Evolutionary conservation across 2,329 filamentous ascomycete genomes (phyloP).

Genomic region (Apiospora sp.): DNA sequence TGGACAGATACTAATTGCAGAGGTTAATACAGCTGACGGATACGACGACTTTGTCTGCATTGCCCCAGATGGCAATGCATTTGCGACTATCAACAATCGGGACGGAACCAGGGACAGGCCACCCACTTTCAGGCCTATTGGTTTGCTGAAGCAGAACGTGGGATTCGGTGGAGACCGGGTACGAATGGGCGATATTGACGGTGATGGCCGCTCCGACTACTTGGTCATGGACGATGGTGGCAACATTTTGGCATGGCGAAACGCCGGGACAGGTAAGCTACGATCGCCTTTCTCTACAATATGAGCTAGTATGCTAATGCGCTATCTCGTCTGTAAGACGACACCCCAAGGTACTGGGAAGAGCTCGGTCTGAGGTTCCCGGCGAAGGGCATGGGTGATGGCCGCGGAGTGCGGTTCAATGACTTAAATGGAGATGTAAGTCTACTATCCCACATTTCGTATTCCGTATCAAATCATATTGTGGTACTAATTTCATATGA

Average conservation of each 20-base stretch:
- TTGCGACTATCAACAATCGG: conserved; percentile 35
- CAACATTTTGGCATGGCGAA: conserved; percentile 43
- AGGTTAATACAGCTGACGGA: conserved; percentile 30
- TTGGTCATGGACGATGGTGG: conserved; percentile 38
- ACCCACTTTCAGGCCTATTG: conserved; percentile 36
- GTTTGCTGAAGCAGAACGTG: conserved; percentile 31
- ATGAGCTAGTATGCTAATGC: not conserved
- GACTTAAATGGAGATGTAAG: conserved; percentile 36
- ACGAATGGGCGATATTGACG: conserved; percentile 43
- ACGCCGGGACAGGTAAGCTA: conserved; percentile 33
- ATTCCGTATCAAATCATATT: not conserved
- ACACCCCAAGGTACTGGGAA: conserved; percentile 45
- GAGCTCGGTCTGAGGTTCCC: conserved; percentile 37
- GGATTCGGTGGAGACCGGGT: conserved; percentile 32
- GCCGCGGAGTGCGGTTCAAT: conserved; percentile 33
- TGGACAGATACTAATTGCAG: not conserved
- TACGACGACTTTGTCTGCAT: conserved; percentile 44
- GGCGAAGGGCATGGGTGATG: conserved; percentile 33
- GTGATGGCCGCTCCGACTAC: conserved; percentile 46
- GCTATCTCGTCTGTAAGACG: conserved; percentile 12
- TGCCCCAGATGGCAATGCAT: conserved; percentile 30
- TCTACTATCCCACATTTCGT: not conserved
- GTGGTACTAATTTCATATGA: not conserved
- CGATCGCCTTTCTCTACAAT: too few relatives aligned
- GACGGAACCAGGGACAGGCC: conserved; percentile 28